Conservation (phyloP, 1,284 basidiomycete species). For the Erythrobasidium hasegawianum region DNA sequence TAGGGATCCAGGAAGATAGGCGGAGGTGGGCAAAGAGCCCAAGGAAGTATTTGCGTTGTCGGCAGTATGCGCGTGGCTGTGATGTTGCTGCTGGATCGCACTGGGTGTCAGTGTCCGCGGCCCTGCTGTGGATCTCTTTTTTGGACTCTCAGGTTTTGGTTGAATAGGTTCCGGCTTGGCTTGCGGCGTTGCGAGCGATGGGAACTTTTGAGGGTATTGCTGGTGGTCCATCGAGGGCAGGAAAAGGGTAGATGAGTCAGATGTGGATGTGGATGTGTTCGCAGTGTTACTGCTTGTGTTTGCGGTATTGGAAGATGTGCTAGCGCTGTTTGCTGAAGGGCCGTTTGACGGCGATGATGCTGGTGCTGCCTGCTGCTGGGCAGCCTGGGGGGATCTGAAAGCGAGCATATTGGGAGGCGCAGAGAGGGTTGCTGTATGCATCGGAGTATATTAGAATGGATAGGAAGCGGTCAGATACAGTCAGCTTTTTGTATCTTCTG, state of each 20-base stretch:
- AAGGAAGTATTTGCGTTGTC: constrained; percentile 2
- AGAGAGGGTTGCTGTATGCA: constrained; percentile 21
- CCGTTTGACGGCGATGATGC: background rate
- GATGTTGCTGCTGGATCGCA: background rate
- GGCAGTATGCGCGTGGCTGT: constrained; percentile 2
- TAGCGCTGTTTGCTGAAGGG: background rate
- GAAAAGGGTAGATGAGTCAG: background rate
- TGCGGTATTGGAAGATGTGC: background rate
- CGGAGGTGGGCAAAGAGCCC: constrained; percentile 15
- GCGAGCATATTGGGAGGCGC: constrained; percentile 30
- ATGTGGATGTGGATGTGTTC: constrained; percentile 6
- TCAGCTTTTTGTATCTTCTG: background rate
- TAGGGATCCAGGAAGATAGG: constrained; percentile 8
- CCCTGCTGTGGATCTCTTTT: background rate
- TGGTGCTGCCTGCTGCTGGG: background rate
- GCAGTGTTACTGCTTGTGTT: constrained; percentile 6
- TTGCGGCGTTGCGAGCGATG: constrained; percentile 2
- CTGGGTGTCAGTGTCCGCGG: background rate
- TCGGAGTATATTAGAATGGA: background rate
- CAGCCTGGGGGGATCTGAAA: background rate
- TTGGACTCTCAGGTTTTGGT: background rate
- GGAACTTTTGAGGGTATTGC: background rate
- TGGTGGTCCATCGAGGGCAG: constrained; percentile 4
- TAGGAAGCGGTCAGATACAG: background rate
- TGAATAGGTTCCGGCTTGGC: background rate